phyloP scores from a whole-genome alignment of 768 basidiomycete species.

The Coprinellus micaceus region DNA sequence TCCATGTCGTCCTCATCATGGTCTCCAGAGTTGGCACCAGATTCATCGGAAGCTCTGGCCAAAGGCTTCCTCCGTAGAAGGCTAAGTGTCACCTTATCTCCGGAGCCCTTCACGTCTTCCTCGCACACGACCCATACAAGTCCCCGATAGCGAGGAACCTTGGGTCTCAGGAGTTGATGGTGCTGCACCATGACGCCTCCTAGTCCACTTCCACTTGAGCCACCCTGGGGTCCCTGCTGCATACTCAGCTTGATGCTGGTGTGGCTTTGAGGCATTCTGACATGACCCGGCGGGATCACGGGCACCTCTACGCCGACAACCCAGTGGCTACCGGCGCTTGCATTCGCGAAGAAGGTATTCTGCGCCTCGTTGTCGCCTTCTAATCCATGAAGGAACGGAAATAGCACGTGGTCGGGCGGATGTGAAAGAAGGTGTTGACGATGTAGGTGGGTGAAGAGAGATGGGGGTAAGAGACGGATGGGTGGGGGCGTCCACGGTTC shows the following conservation, averaged over 20 bases:
- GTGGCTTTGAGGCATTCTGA: neutral
- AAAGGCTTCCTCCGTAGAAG: slow-evolving; percentile 29
- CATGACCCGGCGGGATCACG: neutral
- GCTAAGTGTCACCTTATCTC: slow-evolving; percentile 31
- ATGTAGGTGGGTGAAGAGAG: slow-evolving; percentile 58
- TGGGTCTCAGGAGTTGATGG: slow-evolving; percentile 15
- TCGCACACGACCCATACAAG: slow-evolving; percentile 82
- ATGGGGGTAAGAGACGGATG: slow-evolving; percentile 32
- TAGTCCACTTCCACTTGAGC: neutral
- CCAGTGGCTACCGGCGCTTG: slow-evolving; percentile 12
- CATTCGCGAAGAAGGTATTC: slow-evolving; percentile 71
- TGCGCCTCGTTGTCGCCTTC: slow-evolving; percentile 79
- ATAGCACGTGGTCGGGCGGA: slow-evolving; percentile 76
- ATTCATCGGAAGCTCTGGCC: slow-evolving; percentile 19
- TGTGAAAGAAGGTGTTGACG: slow-evolving; percentile 62
- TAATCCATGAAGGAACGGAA: slow-evolving; percentile 86
- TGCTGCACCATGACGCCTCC: slow-evolving; percentile 13
- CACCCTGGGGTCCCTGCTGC: no score
- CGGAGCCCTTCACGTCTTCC: slow-evolving; percentile 51
- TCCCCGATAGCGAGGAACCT: slow-evolving; percentile 55
- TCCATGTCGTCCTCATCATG: slow-evolving; percentile 5
- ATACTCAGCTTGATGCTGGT: neutral
- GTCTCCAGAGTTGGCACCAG: slow-evolving; percentile 6
- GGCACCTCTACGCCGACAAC: slow-evolving; percentile 2
- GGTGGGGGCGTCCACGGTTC: neutral